Evolutionary conservation across 495 filamentous ascomycete species (phyloP), one percentile per base, ranked within the genome.

Genomic region (Cladorrhinum samala): DNA sequence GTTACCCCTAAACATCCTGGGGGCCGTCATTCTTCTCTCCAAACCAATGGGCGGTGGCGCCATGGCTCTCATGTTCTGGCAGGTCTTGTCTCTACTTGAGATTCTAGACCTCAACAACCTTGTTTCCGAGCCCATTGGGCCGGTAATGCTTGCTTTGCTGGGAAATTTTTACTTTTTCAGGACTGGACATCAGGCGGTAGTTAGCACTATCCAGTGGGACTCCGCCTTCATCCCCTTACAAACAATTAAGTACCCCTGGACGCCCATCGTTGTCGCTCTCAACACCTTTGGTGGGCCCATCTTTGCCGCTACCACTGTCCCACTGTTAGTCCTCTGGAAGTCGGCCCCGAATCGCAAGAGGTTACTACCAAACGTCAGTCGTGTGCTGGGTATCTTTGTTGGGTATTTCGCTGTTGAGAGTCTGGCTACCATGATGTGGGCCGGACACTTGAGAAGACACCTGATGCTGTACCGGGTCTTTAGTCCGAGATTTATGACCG

Each of bases 381-480:
- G 83, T 46, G 87, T 88, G 2, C 73, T 85, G 30, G 82, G 74
- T 44, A 87, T 83, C 2, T 86, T 93, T 62, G 68, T 92, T 5
- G 74, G 89, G 2, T 95, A 90, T 60, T 87, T 89, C 54, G 86
- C 89, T 3, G 83, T 85, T 21, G 80, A 96, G 61, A 83, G 84
- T 33, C 71, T 93, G 9, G 88, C 89, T 0, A 95, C 89, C 3
- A 91, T 87, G 55, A 83, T 87, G 68, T 95, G 89, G 85, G 89
- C 92, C 0, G 91, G 88, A 6, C 81, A 87, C 61, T 72, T 99
- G 47, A 74, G 94, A 36, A 77, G 93, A 46, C 93, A 99, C 72
- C 74, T 98, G 43, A 98, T 98, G 94, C 75, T 98, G 25, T 96
- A 92, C 70, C 82, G 94, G n/a, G 89, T 98, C 47, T 98, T 98